These are phyloP conservation scores for Grigorovia yakushimaensis DNA, from an alignment of 805 yeast species.

Conservation along the genomic window DNA sequence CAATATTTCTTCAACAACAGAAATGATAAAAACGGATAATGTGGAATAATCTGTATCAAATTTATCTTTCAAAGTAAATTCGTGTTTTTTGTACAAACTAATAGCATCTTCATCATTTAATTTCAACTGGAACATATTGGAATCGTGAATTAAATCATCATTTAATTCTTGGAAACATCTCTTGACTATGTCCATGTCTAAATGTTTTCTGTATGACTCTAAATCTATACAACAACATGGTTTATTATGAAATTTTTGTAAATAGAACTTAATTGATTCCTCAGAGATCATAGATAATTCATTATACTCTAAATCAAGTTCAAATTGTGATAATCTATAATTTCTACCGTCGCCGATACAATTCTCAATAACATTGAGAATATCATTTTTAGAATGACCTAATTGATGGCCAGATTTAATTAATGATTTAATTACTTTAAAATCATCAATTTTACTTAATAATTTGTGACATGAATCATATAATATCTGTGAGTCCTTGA, in stretches of 20 bases:
- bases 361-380: constrained; percentile 22
- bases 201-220: constrained; percentile 25
- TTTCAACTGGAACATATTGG: constrained; percentile 26
- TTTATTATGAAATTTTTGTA: constrained; percentile 41
- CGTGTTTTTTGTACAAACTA: constrained; percentile 33
- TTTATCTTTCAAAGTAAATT: constrained; percentile 31
- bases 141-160: constrained; percentile 44
- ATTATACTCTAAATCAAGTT: constrained; percentile 28
- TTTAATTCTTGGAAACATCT: constrained; percentile 12
- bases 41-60: constrained; percentile 59
- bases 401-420: constrained; percentile 54
- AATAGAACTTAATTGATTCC: constrained; percentile 33
- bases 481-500: constrained; percentile 39
- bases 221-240: constrained; percentile 60
- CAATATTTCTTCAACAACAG: constrained; percentile 37
- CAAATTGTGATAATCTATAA: constrained; percentile 43
- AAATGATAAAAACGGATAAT: constrained; percentile 55
- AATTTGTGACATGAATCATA: constrained; percentile 35
- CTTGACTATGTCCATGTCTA: constrained; percentile 17
- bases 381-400: constrained; percentile 35
- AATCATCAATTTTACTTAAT: constrained; percentile 59
- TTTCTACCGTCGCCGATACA: constrained; percentile 40
- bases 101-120: constrained; percentile 18
- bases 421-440: constrained; percentile 25
- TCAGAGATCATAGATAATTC: constrained; percentile 12